Conservation (phyloP, 2,329 filamentous ascomycete species). For the Pyrenochaeta sp. region DNA sequence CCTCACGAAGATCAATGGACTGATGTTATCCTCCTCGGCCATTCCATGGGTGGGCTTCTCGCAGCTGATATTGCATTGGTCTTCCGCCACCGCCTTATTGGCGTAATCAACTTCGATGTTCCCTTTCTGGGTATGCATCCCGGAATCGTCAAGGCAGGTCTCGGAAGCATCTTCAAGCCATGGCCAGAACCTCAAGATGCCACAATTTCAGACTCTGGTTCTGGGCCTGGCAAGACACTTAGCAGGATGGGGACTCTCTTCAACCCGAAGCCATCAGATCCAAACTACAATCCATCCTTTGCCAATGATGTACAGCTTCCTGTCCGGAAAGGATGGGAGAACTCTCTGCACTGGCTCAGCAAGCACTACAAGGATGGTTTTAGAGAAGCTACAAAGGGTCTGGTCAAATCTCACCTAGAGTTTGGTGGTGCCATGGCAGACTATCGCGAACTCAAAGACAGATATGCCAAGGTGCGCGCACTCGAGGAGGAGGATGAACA, state of each 20-base stretch:
- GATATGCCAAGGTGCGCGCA: constrained; percentile 73
- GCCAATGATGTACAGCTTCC: constrained; percentile 75
- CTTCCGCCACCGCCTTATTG: constrained; percentile 79
- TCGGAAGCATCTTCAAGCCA: constrained; percentile 76
- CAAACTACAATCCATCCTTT: constrained; percentile 78
- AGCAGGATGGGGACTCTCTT: constrained; percentile 48
- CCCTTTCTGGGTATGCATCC: constrained; percentile 90
- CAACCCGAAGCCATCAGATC: constrained; percentile 54
- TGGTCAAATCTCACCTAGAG: constrained; percentile 81
- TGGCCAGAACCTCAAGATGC: constrained; percentile 40
- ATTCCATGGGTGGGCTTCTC: constrained; percentile 88
- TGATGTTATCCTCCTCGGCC: constrained; percentile 83
- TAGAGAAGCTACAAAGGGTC: constrained; percentile 72
- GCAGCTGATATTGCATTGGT: constrained; percentile 79
- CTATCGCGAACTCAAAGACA: constrained; percentile 70
- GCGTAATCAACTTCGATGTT: constrained; percentile 82
- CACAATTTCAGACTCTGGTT: constrained; percentile 16
- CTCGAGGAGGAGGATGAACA: constrained; percentile 73
- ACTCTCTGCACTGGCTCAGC: constrained; percentile 75
- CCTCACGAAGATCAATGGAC: constrained; percentile 77
- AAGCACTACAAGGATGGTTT: constrained; percentile 80
- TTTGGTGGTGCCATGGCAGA: constrained; percentile 84
- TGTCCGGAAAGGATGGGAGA: constrained; percentile 72
- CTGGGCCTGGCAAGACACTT: constrained; percentile 24
- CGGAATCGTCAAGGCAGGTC: constrained; percentile 81